Base-by-base conservation (phyloP, 345 rosid species). In the Eucalyptus regnans region DNA sequence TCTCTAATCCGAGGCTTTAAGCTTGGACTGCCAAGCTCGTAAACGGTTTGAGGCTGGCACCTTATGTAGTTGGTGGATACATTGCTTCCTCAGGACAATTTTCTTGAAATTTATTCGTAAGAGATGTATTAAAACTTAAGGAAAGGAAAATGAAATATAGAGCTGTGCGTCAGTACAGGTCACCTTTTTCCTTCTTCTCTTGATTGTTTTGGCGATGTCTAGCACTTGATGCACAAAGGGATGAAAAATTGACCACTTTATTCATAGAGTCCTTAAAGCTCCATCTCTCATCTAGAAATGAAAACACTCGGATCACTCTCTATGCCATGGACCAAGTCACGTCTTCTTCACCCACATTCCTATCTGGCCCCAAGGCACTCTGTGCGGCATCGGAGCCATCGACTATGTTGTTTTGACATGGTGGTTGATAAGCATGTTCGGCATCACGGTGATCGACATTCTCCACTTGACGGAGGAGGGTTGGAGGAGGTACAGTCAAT, bases 321-420 rank as follows among this genome's bases (percentile, higher is more conserved):
- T 91, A 91, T 10, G 93, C 92, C 91, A 88, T 89, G 87, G 93
- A 90, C 92, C 93, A 94, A 9, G 90, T 91, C 22, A 94, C 90
- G 22, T 89, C 86, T 25, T 89, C 93, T 12, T 87, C 50, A 29
- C 94, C 94, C 25, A 56, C 20, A 3, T 41, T 66, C 41, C 52
- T 88, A 2, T 93, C 5, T 3, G 92, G 88, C 23, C 92, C 92
- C 86, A 92, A 48, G 46, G 92, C 90, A 4, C 51, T 50, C 93
- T 93, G 90, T 29, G 92, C 93, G 1, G 91, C 91, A 64, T 90
- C 90, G 9, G 92, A 93, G 23, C 91, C 92, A 56, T 94, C 87
- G 3, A 92, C 94, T 44, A 91, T 88, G n/a, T 92, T 44, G 48
- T 93, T 90, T 64, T 11, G 3, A 23, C 92, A 92, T 4, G 92